Conservation (phyloP, 148 eudicot genomes). For the Amaranthus palmeri region DNA sequence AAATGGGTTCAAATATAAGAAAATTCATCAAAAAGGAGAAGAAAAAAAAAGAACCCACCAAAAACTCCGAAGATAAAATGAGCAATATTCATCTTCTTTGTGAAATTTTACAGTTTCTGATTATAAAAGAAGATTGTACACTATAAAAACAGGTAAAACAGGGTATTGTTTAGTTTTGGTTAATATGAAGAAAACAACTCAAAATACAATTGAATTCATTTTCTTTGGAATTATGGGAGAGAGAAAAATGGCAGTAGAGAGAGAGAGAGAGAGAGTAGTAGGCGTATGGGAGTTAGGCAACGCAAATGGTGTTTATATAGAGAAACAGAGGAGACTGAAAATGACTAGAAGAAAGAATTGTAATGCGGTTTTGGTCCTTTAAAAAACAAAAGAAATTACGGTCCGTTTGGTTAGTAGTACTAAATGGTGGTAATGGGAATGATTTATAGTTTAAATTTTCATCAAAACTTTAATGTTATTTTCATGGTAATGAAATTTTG, state of each 20-base stretch:
- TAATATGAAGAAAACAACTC: no score
- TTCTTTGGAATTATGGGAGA: background rate
- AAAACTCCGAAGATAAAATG: slow-evolving; percentile 39
- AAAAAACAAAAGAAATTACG: background rate
- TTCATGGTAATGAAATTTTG: no score
- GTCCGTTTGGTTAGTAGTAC: no score
- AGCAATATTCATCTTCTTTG: slow-evolving; percentile 14
- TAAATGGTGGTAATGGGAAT: no score
- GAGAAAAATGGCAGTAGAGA: background rate
- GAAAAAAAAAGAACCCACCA: slow-evolving; percentile 18
- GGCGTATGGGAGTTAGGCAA: background rate
- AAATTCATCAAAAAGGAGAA: background rate
- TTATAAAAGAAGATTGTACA: background rate
- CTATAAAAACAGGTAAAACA: slow-evolving; percentile 5
- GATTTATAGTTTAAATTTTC: no score
- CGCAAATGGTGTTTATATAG: slow-evolving; percentile 9
- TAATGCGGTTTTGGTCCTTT: no score
- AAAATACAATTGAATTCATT: background rate
- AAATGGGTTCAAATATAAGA: background rate
- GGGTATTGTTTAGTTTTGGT: background rate
- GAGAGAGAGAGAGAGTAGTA: no score
- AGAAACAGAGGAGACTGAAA: background rate
- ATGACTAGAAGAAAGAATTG: background rate
- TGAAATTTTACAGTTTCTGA: background rate
- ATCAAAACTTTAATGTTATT: no score